Percentiles rank a stretch among this genome's conserved stretches.
Evolutionary conservation across 2,329 filamentous ascomycete genomes (phyloP).

Genomic region (Dichotomopilus funicola): DNA sequence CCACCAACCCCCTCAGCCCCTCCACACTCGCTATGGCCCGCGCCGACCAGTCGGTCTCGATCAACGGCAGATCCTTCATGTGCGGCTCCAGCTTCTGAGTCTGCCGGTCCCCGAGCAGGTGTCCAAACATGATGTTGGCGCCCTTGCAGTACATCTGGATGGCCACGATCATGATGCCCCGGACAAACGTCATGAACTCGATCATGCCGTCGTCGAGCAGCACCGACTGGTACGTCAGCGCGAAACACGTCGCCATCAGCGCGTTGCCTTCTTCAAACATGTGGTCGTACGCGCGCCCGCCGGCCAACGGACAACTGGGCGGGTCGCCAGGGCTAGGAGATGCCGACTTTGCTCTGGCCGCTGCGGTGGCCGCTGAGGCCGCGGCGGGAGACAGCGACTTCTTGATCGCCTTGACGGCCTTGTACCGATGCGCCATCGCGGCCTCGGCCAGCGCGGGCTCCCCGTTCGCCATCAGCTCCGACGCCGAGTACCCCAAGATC

Average conservation of each 20-base stretch:
- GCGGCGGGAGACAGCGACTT: slow-evolving; percentile 36
- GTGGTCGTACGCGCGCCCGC: slow-evolving; percentile 20
- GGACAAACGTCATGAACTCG: slow-evolving; percentile 56
- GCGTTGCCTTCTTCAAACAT: slow-evolving; percentile 51
- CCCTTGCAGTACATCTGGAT: slow-evolving; percentile 47
- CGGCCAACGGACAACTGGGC: not conserved
- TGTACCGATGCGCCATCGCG: slow-evolving; percentile 58
- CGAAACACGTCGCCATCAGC: slow-evolving; percentile 52
- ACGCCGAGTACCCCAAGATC: slow-evolving; percentile 61
- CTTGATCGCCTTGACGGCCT: slow-evolving; percentile 58
- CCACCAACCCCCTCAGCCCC: slow-evolving; percentile 35
- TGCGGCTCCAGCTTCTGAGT: slow-evolving; percentile 37
- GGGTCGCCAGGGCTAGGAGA: slow-evolving; percentile 8
- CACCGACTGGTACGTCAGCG: slow-evolving; percentile 53
- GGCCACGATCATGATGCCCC: slow-evolving; percentile 49
- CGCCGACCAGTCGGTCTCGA: slow-evolving; percentile 40
- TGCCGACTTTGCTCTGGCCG: not conserved
- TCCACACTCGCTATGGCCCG: slow-evolving; percentile 40
- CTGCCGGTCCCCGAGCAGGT: slow-evolving; percentile 38
- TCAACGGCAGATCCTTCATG: slow-evolving; percentile 40
- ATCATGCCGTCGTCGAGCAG: slow-evolving; percentile 50
- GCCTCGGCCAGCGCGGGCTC: slow-evolving; percentile 47
- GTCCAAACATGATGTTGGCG: slow-evolving; percentile 44
- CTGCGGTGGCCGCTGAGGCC: not conserved
- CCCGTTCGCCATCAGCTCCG: slow-evolving; percentile 47